phyloP scores from a whole-genome alignment of 2,329 filamentous ascomycete genomes.

The Xylariaceae sp. region DNA sequence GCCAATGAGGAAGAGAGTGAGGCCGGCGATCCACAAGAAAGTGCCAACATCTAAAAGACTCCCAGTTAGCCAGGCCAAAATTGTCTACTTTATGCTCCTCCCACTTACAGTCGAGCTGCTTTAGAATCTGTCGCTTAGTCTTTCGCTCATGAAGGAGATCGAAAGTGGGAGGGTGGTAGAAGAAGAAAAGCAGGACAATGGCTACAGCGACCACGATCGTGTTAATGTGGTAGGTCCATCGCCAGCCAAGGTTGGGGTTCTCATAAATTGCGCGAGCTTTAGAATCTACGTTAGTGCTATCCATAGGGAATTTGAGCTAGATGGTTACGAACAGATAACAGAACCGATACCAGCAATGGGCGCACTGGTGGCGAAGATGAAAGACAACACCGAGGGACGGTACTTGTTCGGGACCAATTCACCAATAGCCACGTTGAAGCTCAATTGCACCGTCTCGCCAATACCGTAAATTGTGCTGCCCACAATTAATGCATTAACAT shows the following conservation, averaged over 20 bases:
- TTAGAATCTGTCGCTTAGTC: conserved; percentile 45
- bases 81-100: neutral
- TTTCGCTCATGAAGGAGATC: conserved; percentile 48
- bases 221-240: conserved; percentile 52
- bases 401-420: conserved; percentile 54
- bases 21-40: conserved; percentile 53
- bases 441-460: conserved; percentile 47
- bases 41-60: conserved; percentile 46
- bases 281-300: neutral
- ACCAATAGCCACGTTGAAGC: conserved; percentile 47
- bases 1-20: conserved; percentile 54
- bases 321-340: conserved; percentile 40
- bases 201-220: conserved; percentile 46
- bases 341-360: conserved; percentile 46
- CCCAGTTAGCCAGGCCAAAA: neutral
- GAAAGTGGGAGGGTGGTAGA: conserved; percentile 51
- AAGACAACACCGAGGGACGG: conserved; percentile 43
- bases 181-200: conserved; percentile 46
- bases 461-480: conserved; percentile 46
- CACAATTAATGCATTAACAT: conserved; percentile 46
- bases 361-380: conserved; percentile 45
- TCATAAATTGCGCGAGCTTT: conserved; percentile 45
- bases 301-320: neutral
- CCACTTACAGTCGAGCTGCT: conserved; percentile 45
- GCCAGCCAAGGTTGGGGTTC: conserved; percentile 46